These are phyloP conservation scores for Epichloe amarillans DNA, from an alignment of 2,329 filamentous ascomycete species.

Conservation along the genomic window DNA sequence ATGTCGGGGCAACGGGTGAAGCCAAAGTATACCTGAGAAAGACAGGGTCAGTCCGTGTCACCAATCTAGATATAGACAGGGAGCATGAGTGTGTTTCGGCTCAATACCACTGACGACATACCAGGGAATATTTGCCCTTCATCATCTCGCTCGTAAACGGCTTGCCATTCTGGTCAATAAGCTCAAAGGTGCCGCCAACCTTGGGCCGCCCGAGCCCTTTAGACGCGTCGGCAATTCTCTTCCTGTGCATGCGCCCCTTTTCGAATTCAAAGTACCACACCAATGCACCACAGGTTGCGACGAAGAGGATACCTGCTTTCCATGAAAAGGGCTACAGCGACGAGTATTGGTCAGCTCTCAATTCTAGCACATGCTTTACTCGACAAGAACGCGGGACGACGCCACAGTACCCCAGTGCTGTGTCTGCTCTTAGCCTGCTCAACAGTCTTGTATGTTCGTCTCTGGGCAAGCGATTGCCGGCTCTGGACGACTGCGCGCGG, in stretches of 20 bases:
- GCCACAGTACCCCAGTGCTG: conserved; percentile 36
- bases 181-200: conserved; percentile 75
- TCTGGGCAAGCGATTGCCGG: conserved; percentile 23
- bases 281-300: conserved; percentile 62
- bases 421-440: conserved; percentile 47
- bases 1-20: conserved; percentile 98
- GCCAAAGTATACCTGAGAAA: conserved; percentile 76
- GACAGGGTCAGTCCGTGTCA: neutral
- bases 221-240: conserved; percentile 76
- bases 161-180: conserved; percentile 71
- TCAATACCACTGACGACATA: conserved; percentile 25
- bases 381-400: neutral
- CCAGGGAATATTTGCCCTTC: conserved; percentile 74
- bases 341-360: conserved; percentile 13
- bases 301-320: conserved; percentile 78
- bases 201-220: conserved; percentile 90
- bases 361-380: neutral
- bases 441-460: conserved; percentile 36
- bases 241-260: conserved; percentile 80
- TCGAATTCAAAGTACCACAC: conserved; percentile 88
- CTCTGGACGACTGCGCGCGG: conserved; percentile 18
- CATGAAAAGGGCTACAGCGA: conserved; percentile 72
- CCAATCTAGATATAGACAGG: too few relatives aligned
- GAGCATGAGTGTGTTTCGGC: neutral
- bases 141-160: conserved; percentile 67